A percentile compares a stretch with the other conserved stretches of the same genome.
These are phyloP conservation scores for Whalleya microplaca DNA, from an alignment of 2,329 filamentous ascomycete genomes.

Conservation along the genomic window DNA sequence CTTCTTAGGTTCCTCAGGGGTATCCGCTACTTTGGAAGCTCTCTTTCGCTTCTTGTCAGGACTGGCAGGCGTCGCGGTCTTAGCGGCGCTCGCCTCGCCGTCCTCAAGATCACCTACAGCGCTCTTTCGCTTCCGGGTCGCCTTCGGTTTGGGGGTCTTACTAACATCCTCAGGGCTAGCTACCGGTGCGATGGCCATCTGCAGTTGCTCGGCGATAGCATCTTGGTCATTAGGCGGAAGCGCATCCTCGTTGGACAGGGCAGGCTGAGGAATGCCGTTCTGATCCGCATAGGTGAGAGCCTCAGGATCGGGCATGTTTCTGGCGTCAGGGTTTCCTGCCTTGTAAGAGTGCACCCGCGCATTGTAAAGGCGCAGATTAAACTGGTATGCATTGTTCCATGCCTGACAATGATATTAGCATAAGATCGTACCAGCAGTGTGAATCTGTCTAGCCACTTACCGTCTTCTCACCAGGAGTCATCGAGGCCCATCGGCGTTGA, in stretches of 20 bases:
- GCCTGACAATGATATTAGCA: conserved; percentile 41
- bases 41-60: conserved; percentile 68
- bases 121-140: conserved; percentile 61
- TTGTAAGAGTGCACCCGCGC: conserved; percentile 69
- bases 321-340: conserved; percentile 59
- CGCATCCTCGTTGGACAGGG: conserved; percentile 50
- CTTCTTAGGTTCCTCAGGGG: conserved; percentile 63
- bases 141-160: conserved; percentile 62
- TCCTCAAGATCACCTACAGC: conserved; percentile 51
- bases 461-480: conserved; percentile 74
- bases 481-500: conserved; percentile 80
- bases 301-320: conserved; percentile 64
- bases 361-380: conserved; percentile 68
- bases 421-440: background rate
- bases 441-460: conserved; percentile 37
- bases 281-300: conserved; percentile 64
- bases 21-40: conserved; percentile 58
- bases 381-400: conserved; percentile 70
- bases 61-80: conserved; percentile 51
- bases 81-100: conserved; percentile 42
- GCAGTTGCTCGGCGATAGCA: conserved; percentile 63
- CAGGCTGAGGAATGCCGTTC: conserved; percentile 57
- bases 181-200: conserved; percentile 44
- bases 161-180: conserved; percentile 45
- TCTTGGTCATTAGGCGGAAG: conserved; percentile 54